Evolutionary conservation across 2,329 filamentous ascomycete genomes (phyloP).

Genomic region (Talaromyces amestolkiae): DNA sequence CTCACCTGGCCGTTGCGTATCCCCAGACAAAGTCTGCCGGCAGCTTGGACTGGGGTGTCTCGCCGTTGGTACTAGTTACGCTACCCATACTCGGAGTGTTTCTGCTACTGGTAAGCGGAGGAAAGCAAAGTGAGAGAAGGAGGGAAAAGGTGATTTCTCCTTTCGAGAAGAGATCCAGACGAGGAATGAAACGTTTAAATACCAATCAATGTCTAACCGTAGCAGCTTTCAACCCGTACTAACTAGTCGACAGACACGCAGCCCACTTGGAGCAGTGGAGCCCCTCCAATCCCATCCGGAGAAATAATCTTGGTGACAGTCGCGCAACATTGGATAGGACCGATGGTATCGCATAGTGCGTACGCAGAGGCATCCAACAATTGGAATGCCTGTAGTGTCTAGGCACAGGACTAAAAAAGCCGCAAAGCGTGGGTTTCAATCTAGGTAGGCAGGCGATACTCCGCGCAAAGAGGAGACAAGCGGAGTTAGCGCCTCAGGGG

Average conservation of each 20-base stretch:
- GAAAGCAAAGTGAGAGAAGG: neutral
- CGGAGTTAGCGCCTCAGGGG: conserved; percentile 11
- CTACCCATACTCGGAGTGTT: conserved; percentile 3
- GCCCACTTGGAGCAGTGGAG: neutral
- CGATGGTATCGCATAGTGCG: neutral
- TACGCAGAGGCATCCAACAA: neutral
- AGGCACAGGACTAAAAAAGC: conserved; percentile 1
- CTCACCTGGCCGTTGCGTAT: conserved; percentile 71
- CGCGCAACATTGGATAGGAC: conserved; percentile 1
- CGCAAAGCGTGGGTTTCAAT: neutral
- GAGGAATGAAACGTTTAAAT: conserved; percentile 3
- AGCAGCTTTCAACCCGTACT: neutral
- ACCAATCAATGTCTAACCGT: neutral
- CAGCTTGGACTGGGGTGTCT: conserved; percentile 40
- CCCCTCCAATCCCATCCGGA: conserved; percentile 9
- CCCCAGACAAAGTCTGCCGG: conserved; percentile 74
- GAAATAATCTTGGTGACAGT: neutral
- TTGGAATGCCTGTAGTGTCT: neutral
- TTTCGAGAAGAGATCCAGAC: neutral
- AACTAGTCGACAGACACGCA: neutral
- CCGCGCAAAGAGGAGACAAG: conserved; percentile 13
- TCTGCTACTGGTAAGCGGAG: neutral
- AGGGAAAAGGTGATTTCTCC: neutral
- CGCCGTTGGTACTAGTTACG: conserved; percentile 4
- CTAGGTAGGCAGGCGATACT: conserved; percentile 5